Evolutionary conservation across 2,329 filamentous ascomycete genomes (phyloP).

Genomic region (Ceratocystis colombiana): DNA sequence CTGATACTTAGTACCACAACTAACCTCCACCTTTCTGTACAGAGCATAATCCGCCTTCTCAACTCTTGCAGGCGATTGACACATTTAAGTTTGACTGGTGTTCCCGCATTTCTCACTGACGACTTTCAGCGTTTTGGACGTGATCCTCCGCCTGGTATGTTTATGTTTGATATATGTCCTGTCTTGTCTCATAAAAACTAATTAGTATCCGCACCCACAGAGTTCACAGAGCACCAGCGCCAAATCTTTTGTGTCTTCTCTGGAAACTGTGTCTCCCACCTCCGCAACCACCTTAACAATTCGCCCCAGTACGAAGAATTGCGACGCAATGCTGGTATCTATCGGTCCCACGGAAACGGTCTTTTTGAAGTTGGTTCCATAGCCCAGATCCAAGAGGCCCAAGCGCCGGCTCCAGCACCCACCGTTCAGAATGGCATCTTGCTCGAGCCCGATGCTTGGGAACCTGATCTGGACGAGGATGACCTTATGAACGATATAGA

Average conservation of each 20-base stretch:
- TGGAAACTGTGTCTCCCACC: conserved; percentile 64
- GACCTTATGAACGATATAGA: conserved; percentile 4
- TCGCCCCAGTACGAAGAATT: conserved; percentile 40
- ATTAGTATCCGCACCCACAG: conserved; percentile 37
- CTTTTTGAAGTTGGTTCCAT: not conserved
- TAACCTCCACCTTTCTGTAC: not conserved
- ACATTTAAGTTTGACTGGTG: conserved; percentile 87
- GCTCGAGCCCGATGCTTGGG: not conserved
- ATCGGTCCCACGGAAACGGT: not conserved
- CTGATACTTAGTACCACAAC: not conserved
- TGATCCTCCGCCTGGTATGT: conserved; percentile 61
- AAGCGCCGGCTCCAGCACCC: not conserved
- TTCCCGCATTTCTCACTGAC: conserved; percentile 76
- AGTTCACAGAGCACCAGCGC: conserved; percentile 92
- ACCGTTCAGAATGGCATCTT: conserved; percentile 8
- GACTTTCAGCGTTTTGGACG: conserved; percentile 81
- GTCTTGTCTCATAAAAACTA: not conserved
- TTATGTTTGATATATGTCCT: not conserved
- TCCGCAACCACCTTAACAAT: conserved; percentile 68
- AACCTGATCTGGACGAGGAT: conserved; percentile 11
- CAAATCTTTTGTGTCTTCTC: conserved; percentile 98
- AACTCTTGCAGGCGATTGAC: conserved; percentile 89
- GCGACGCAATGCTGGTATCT: conserved; percentile 29
- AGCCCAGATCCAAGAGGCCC: not conserved
- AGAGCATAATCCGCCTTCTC: conserved; percentile 77